These are phyloP conservation scores for Rhizopogon sp. DNA, from an alignment of 768 basidiomycete species.

Conservation along the genomic window DNA sequence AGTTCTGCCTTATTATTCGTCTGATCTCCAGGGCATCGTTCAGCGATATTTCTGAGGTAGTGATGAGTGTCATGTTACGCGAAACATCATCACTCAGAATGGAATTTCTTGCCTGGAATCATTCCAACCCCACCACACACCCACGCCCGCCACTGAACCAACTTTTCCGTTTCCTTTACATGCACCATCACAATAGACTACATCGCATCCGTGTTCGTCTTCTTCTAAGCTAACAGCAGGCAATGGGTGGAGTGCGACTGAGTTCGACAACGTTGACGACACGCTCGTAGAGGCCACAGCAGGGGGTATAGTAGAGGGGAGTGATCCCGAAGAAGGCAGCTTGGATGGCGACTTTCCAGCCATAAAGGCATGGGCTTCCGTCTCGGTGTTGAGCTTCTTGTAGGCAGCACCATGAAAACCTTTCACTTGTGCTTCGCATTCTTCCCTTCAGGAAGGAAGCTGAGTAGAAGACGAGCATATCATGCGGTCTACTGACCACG, in stretches of 20 bases:
- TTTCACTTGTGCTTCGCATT: slow-evolving; percentile 65
- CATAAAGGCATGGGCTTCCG: slow-evolving; percentile 59
- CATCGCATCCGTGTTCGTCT: slow-evolving; percentile 28
- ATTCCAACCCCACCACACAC: slow-evolving; percentile 80
- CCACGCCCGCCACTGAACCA: slow-evolving; percentile 71
- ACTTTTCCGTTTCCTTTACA: slow-evolving; percentile 76
- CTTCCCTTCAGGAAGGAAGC: slow-evolving; percentile 44
- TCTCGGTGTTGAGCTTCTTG: slow-evolving; percentile 59
- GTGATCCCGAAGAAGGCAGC: slow-evolving; percentile 4
- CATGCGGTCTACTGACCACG: slow-evolving; percentile 50
- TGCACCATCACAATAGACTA: slow-evolving; percentile 87
- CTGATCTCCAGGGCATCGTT: slow-evolving; percentile 77
- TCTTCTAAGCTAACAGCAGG: neutral
- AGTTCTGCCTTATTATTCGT: slow-evolving; percentile 90
- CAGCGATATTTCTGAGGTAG: slow-evolving; percentile 65
- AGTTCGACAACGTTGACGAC: too few relatives aligned
- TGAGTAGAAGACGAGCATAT: neutral
- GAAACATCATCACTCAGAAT: slow-evolving; percentile 3
- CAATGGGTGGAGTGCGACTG: too few relatives aligned
- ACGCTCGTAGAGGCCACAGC: too few relatives aligned
- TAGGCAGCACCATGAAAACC: slow-evolving; percentile 56
- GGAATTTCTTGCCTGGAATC: slow-evolving; percentile 51
- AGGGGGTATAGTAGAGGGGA: slow-evolving; percentile 25
- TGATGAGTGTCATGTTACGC: neutral
- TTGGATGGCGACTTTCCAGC: slow-evolving; percentile 22